phyloP scores from a whole-genome alignment of 108 stramenopile genomes.

The Cyclotella choctawhatcheeana region DNA sequence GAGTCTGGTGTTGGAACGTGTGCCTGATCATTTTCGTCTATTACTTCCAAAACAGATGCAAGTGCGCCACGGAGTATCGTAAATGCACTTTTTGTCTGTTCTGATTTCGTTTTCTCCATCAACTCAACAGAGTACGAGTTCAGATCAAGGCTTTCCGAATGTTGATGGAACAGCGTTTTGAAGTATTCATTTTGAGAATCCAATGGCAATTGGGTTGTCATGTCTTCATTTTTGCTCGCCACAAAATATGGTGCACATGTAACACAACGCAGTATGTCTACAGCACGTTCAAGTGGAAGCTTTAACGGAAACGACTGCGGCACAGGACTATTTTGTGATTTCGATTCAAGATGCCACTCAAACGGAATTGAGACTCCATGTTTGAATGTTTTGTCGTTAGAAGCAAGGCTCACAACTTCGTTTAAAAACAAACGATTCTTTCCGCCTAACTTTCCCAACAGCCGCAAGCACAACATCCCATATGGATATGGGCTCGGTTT shows the following conservation, averaged over 20 bases:
- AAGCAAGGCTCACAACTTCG: constrained; percentile 56
- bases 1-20: not conserved
- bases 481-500: constrained; percentile 94
- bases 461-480: constrained; percentile 87
- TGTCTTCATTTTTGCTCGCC: constrained; percentile 5
- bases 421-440: constrained; percentile 89
- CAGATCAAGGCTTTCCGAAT: constrained; percentile 54
- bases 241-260: constrained; percentile 29
- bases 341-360: constrained; percentile 27
- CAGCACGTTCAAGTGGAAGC: constrained; percentile 44
- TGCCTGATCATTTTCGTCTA: constrained; percentile 8
- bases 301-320: constrained; percentile 39
- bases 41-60: constrained; percentile 50
- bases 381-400: constrained; percentile 10
- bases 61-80: constrained; percentile 59
- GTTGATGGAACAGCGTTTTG: constrained; percentile 17
- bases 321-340: constrained; percentile 1
- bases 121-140: constrained; percentile 53
- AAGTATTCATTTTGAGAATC: constrained; percentile 5
- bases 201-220: not conserved
- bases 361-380: constrained; percentile 29
- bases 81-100: constrained; percentile 67
- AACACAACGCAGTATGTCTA: constrained; percentile 36
- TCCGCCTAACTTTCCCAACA: constrained; percentile 95
- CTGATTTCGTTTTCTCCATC: constrained; percentile 44